Base-by-base conservation (phyloP, 345 rosid genomes). In the Odontarrhena argentea region DNA sequence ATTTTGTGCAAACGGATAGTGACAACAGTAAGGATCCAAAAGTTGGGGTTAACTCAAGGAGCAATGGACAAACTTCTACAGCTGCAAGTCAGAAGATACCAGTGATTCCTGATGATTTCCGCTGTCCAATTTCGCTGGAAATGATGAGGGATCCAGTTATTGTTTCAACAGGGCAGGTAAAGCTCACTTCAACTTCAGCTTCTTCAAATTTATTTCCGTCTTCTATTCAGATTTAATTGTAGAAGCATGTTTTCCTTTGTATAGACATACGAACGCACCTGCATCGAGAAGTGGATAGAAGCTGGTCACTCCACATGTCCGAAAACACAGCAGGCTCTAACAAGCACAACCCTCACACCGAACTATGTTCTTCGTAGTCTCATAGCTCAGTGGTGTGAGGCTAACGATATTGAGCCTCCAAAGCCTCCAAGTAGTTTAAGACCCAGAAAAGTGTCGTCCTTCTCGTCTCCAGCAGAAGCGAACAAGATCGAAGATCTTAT, bases 71-170 rank as follows among this genome's bases (percentile, higher is more conserved):
- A 62, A 77, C 90, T 61, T 78, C 86, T 36, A 67, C 64, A 1
- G 87, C 83, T 40, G 83, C 74, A 40, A 88, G 76, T 78, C 90
- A 77, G 74, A 87, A 80, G 71, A 74, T 79, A 14, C 87, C 86
- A 0, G 86, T 84, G 69, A 81, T 94, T 67, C 97, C 99, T 5
- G 95, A 88, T 65, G 99, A 91, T 79, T 94, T 91, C 77, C 99
- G 93, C 35, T 94, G 99, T 77, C 97, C 99, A 12, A 94, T 94
- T 70, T 91, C 97, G 10, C 77, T 94, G 71, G 97, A 94, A 74
- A 78, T 94, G 81, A 94, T 94, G 93, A 87, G 82, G 72, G 99
- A 94, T 83, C 99, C 97, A 51, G 96, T 91, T 64, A 94, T 94
- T 80, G 99, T 94, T 67, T 88, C 97, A 37, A 88, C 95, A 44